A percentile compares a stretch with the other conserved stretches of the same genome.
These are phyloP conservation scores for Penicillium longicatenatum DNA, from an alignment of 495 filamentous ascomycete species.

Conservation along the genomic window DNA sequence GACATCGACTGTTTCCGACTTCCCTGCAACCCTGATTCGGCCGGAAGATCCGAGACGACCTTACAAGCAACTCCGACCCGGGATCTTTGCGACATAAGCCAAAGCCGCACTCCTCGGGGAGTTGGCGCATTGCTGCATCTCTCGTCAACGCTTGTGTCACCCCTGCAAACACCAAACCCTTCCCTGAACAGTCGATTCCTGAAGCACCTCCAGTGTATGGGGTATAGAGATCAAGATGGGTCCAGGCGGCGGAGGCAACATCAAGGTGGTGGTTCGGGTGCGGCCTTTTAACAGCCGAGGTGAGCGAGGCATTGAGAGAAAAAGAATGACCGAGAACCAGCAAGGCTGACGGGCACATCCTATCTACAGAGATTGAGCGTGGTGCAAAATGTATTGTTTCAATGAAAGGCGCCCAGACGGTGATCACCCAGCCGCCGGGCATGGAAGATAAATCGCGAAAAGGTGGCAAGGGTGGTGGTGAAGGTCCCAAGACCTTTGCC, in stretches of 20 bases:
- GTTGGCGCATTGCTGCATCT: slow-evolving; percentile 40
- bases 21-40: slow-evolving; percentile 12
- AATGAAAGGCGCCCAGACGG: slow-evolving; percentile 90
- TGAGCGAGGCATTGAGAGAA: slow-evolving; percentile 41
- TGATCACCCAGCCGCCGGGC: slow-evolving; percentile 76
- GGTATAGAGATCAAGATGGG: slow-evolving; percentile 58
- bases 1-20: slow-evolving; percentile 31
- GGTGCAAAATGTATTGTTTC: slow-evolving; percentile 96
- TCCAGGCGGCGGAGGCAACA: slow-evolving; percentile 87
- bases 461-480: slow-evolving; percentile 61
- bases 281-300: slow-evolving; percentile 93
- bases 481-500: slow-evolving; percentile 86
- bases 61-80: background rate
- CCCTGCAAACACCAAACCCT: slow-evolving; percentile 12
- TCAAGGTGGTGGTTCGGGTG: slow-evolving; percentile 98
- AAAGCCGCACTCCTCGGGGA: slow-evolving; percentile 42
- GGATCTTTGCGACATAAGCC: slow-evolving; percentile 19
- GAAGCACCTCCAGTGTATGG: slow-evolving; percentile 37
- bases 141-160: slow-evolving; percentile 29
- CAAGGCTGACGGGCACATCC: background rate
- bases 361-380: slow-evolving; percentile 73
- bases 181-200: slow-evolving; percentile 13
- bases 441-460: slow-evolving; percentile 61
- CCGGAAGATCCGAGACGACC: slow-evolving; percentile 10
- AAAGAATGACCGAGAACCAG: background rate